phyloP scores from a whole-genome alignment of 1,139 yeast species.

The Starmera stellimalicola region DNA sequence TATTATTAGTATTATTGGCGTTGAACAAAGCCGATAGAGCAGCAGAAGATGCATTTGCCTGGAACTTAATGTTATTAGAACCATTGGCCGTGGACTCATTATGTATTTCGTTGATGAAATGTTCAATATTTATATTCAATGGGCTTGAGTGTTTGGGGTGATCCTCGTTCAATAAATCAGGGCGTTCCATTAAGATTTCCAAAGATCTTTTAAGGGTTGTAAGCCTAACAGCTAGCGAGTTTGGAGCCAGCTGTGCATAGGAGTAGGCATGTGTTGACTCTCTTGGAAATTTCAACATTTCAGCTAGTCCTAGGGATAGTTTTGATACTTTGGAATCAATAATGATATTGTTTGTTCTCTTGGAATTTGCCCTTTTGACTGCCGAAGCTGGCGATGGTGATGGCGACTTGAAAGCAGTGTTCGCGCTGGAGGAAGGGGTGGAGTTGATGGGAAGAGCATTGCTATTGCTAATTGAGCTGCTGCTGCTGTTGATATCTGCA shows the following conservation, averaged over 20 bases:
- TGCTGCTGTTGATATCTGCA: too few species aligned
- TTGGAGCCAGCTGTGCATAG: conserved; percentile 74
- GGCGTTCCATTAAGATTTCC: conserved; percentile 60
- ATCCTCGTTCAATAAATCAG: conserved; percentile 31
- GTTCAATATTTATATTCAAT: conserved; percentile 16
- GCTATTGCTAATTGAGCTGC: too few species aligned
- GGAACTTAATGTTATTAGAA: conserved; percentile 4
- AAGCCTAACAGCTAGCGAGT: conserved; percentile 66
- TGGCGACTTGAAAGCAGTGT: too few species aligned
- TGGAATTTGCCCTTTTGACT: conserved; percentile 4
- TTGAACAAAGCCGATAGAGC: conserved; percentile 51
- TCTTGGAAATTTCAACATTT: conserved; percentile 52
- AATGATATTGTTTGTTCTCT: conserved; percentile 1
- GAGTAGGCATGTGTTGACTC: conserved; percentile 83
- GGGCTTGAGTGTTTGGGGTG: conserved; percentile 7
- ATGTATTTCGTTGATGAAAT: conserved; percentile 14
- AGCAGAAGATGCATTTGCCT: conserved; percentile 48
- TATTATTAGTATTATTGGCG: not conserved
- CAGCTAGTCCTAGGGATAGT: conserved; percentile 18
- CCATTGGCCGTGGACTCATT: conserved; percentile 36
- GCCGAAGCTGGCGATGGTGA: too few species aligned
- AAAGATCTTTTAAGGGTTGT: conserved; percentile 68
- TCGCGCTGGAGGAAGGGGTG: too few species aligned
- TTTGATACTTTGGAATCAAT: conserved; percentile 16
- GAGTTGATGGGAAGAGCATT: too few species aligned